phyloP scores from a whole-genome alignment of 176 grass and related monocot species.

The Hsuehochloa calcarea region DNA sequence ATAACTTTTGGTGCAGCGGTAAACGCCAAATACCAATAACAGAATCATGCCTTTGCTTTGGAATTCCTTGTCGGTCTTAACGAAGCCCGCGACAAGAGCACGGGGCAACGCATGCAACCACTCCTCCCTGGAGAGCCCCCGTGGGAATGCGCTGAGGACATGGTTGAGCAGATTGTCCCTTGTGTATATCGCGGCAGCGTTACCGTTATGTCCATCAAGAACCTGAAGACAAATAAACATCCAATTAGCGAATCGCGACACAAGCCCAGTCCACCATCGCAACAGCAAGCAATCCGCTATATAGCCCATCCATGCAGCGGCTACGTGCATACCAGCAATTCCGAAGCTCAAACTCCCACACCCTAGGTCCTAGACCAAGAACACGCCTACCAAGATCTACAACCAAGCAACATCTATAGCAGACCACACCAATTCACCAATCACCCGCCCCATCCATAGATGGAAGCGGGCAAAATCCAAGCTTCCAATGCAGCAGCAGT shows the following conservation, averaged over 20 bases:
- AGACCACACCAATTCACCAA: slow-evolving; percentile 13
- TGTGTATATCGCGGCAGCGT: slow-evolving; percentile 91
- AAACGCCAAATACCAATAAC: background rate
- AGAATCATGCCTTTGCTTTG: slow-evolving; percentile 70
- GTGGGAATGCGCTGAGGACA: slow-evolving; percentile 71
- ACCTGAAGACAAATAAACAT: slow-evolving; percentile 43
- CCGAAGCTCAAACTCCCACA: background rate
- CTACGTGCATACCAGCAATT: background rate
- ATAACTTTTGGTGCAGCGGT: background rate
- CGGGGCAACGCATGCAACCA: slow-evolving; percentile 80
- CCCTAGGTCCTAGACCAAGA: slow-evolving; percentile 8
- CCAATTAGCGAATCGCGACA: background rate
- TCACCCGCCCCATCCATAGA: background rate
- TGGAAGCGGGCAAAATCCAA: slow-evolving; percentile 10
- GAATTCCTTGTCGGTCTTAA: slow-evolving; percentile 92
- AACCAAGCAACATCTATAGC: background rate
- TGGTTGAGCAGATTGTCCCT: slow-evolving; percentile 91
- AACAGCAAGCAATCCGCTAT: background rate
- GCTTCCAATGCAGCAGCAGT: slow-evolving; percentile 1
- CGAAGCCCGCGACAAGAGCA: slow-evolving; percentile 81
- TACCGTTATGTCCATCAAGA: slow-evolving; percentile 93
- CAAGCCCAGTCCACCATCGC: background rate
- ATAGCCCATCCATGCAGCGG: background rate
- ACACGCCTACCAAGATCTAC: slow-evolving; percentile 21
- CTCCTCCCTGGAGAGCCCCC: slow-evolving; percentile 66